Percentiles rank a stretch among this genome's conserved stretches.
phyloP scores from a whole-genome alignment of 345 rosid genomes.

The Alliaria petiolata region DNA sequence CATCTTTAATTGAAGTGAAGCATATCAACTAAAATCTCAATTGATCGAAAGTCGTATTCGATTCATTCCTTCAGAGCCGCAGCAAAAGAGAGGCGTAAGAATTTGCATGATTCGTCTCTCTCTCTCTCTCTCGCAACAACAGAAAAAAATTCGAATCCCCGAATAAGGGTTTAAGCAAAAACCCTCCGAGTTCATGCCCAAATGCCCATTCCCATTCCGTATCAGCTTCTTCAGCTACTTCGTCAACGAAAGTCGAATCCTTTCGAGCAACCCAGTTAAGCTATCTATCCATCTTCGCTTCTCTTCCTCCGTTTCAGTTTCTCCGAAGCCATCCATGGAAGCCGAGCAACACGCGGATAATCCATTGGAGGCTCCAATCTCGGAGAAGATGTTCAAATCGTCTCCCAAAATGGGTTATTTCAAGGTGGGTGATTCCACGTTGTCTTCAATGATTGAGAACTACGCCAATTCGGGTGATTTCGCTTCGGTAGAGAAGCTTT shows the following conservation, averaged over 20 bases:
- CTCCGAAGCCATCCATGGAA: slow-evolving; percentile 17
- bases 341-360: slow-evolving; percentile 2
- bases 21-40: not conserved
- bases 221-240: slow-evolving; percentile 16
- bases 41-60: not conserved
- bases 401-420: slow-evolving; percentile 61
- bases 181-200: slow-evolving; percentile 37
- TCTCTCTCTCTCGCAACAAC: not conserved
- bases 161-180: slow-evolving; percentile 29
- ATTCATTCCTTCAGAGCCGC: not conserved
- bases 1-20: not conserved
- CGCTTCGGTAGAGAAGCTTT: slow-evolving; percentile 47
- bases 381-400: slow-evolving; percentile 50
- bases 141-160: not conserved
- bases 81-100: too few relatives aligned
- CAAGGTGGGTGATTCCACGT: slow-evolving; percentile 69
- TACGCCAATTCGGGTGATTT: slow-evolving; percentile 60
- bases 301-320: slow-evolving; percentile 19
- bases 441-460: slow-evolving; percentile 58
- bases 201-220: slow-evolving; percentile 38
- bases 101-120: not conserved
- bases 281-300: slow-evolving; percentile 9
- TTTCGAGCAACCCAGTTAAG: slow-evolving; percentile 34
- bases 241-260: slow-evolving; percentile 22
- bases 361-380: slow-evolving; percentile 39